A percentile compares a stretch with the other conserved stretches of the same genome.
Evolutionary conservation across 23 red algal species (phyloP).

Genomic region (Gracilaria domingensis): DNA sequence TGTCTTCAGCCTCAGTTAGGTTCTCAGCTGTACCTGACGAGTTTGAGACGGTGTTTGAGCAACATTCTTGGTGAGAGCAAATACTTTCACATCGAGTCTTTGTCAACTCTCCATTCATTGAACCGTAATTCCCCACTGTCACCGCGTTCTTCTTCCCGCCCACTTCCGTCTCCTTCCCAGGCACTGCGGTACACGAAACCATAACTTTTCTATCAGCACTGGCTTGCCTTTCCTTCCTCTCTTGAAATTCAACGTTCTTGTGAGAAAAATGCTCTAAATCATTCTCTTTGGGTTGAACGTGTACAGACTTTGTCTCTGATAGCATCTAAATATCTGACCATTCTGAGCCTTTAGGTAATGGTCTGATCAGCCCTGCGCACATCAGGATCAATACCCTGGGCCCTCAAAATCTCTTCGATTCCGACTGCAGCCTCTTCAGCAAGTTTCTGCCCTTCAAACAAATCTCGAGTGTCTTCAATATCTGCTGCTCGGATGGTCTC

Average conservation of each 20-base stretch:
- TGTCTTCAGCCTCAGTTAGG: background rate
- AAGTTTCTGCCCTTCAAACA: conserved; percentile 18
- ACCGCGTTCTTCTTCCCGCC: background rate
- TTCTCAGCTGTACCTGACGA: background rate
- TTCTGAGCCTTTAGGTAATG: conserved; percentile 14
- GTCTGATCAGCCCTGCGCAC: conserved; percentile 36
- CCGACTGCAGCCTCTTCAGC: conserved; percentile 50
- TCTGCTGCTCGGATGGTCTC: conserved; percentile 65
- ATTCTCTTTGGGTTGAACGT: background rate
- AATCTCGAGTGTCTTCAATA: conserved; percentile 44
- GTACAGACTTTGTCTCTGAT: background rate
- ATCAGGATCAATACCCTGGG: conserved; percentile 74
- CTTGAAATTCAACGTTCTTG: background rate
- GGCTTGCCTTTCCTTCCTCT: background rate
- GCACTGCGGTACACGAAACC: background rate
- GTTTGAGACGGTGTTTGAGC: background rate
- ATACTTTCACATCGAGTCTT: background rate
- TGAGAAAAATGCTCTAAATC: background rate
- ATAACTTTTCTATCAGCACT: background rate
- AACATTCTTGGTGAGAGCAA: background rate
- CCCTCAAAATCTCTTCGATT: conserved; percentile 65
- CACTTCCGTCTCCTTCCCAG: background rate
- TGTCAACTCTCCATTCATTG: conserved; percentile 3
- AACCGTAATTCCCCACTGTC: background rate
- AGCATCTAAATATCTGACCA: background rate